Evolutionary conservation across 1,139 yeast genomes (phyloP).

Genomic region (Magnusiomyces clavatus): DNA sequence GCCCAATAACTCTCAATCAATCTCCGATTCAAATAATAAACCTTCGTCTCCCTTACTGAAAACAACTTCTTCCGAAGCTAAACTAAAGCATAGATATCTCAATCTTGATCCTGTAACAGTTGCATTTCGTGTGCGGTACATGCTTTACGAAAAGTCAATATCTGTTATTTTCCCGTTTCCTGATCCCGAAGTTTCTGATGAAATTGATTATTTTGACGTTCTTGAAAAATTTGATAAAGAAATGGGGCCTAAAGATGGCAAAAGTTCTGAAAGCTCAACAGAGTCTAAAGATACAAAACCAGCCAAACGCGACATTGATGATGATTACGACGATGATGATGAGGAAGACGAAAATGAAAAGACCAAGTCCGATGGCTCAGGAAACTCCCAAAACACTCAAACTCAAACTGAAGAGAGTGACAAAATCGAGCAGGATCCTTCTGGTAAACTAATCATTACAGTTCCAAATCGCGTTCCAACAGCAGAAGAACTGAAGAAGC

Average conservation of each 20-base stretch:
- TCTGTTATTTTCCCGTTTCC: constrained; percentile 26
- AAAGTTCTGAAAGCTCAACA: not conserved
- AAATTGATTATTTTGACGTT: constrained; percentile 22
- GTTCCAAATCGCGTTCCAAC: constrained; percentile 15
- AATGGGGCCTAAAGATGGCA: not conserved
- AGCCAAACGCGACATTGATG: constrained; percentile 21
- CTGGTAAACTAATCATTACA: constrained; percentile 13
- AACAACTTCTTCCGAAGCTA: not conserved
- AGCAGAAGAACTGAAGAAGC: constrained; percentile 19
- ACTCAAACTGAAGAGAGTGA: not conserved
- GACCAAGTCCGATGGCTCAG: constrained; percentile 11
- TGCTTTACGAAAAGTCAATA: constrained; percentile 35
- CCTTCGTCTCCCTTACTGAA: constrained; percentile 3
- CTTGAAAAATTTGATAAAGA: constrained; percentile 20
- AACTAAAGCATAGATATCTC: not conserved
- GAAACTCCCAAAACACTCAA: constrained; percentile 9
- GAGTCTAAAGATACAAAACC: not conserved
- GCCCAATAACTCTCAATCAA: not conserved
- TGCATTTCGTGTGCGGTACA: constrained; percentile 35
- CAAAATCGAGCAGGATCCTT: constrained; percentile 5
- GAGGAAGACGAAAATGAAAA: constrained; percentile 20
- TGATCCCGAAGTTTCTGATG: constrained; percentile 20
- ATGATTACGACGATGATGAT: constrained; percentile 27
- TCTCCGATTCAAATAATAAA: no score
- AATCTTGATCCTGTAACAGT: constrained; percentile 29